Percentiles rank a stretch among this genome's conserved stretches.
Evolutionary conservation across 306 rosid genomes (phyloP).

Genomic region (Begonia masoniana): DNA sequence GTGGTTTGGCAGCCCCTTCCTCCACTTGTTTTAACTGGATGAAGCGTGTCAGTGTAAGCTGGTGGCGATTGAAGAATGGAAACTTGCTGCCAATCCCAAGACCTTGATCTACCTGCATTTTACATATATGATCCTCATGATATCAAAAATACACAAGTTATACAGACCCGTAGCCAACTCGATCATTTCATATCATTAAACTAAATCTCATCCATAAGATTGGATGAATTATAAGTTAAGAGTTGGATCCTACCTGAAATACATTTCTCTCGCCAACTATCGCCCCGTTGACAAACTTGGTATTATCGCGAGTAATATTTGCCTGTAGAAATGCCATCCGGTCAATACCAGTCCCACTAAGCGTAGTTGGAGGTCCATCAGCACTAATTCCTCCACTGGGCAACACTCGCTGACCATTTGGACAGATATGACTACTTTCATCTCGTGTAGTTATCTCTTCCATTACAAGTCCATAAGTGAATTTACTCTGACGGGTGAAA

Average conservation of each 20-base stretch:
- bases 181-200: not conserved
- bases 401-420: constrained; percentile 64
- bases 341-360: constrained; percentile 90
- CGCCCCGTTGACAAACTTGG: constrained; percentile 85
- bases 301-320: constrained; percentile 86
- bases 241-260: constrained; percentile 52
- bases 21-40: constrained; percentile 60
- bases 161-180: not conserved
- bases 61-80: constrained; percentile 96
- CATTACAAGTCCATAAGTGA: constrained; percentile 91
- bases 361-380: constrained; percentile 97
- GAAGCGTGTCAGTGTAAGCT: constrained; percentile 72
- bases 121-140: constrained; percentile 5
- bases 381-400: constrained; percentile 85
- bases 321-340: constrained; percentile 86
- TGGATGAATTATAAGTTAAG: not conserved
- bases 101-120: constrained; percentile 89
- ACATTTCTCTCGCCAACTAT: constrained; percentile 73
- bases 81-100: constrained; percentile 81
- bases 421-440: constrained; percentile 66
- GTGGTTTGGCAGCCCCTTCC: constrained; percentile 92
- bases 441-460: constrained; percentile 94
- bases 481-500: constrained; percentile 91
- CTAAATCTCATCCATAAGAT: no score
- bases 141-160: constrained; percentile 6